These are phyloP conservation scores for Diaporthe destruens DNA, from an alignment of 2,329 filamentous ascomycete genomes.

Conservation along the genomic window DNA sequence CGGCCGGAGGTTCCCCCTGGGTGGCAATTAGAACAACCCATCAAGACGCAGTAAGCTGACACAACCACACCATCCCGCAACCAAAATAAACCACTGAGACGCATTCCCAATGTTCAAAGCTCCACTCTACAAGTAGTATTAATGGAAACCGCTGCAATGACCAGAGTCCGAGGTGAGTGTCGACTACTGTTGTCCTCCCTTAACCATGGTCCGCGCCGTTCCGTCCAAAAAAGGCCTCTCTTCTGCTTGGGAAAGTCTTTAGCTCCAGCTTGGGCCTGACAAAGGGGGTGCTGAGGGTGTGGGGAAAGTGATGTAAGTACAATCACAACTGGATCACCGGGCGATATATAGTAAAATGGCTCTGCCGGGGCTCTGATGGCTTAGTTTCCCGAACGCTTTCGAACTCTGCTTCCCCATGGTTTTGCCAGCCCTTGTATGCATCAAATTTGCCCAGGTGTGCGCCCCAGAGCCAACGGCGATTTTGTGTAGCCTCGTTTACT, in stretches of 20 bases:
- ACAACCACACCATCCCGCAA: slow-evolving; percentile 19
- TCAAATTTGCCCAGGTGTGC: slow-evolving; percentile 3
- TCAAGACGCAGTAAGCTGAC: slow-evolving; percentile 32
- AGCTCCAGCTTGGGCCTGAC: neutral
- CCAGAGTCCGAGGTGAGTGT: slow-evolving; percentile 18
- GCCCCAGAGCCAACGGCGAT: neutral
- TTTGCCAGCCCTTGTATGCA: neutral
- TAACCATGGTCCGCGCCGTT: slow-evolving; percentile 15
- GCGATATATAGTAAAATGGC: slow-evolving; percentile 14
- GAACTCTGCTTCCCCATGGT: slow-evolving; percentile 4
- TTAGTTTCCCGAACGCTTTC: neutral
- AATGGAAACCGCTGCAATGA: slow-evolving; percentile 16
- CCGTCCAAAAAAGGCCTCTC: slow-evolving; percentile 19
- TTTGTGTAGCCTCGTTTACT: neutral
- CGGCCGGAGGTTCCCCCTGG: slow-evolving; percentile 4
- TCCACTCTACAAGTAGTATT: slow-evolving; percentile 22
- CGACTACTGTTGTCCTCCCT: slow-evolving; percentile 14
- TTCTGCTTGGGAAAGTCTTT: neutral
- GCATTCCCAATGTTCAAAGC: neutral
- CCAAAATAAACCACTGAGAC: slow-evolving; percentile 30
- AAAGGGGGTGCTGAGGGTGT: neutral
- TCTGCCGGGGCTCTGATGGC: slow-evolving; percentile 5
- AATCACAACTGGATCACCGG: slow-evolving; percentile 1
- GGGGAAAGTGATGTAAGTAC: slow-evolving; percentile 10
- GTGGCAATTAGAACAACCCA: slow-evolving; percentile 8